These are phyloP conservation scores for maize (Zea mays) DNA, from an alignment of 176 grass and related monocot species.

Conservation along the genomic window DNA sequence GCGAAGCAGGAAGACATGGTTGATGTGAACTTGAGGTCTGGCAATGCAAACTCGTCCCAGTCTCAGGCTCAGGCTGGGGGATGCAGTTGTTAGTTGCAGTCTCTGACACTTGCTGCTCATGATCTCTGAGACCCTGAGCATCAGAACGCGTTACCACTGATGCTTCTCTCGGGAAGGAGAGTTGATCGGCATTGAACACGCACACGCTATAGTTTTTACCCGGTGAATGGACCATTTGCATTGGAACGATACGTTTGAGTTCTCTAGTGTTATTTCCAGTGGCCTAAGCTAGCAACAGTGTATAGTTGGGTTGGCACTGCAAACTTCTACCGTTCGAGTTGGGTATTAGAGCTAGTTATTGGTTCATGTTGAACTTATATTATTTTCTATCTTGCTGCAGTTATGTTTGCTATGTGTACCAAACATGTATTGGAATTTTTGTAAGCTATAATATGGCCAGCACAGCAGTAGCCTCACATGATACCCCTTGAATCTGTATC, in stretches of 20 bases:
- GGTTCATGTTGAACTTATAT: constrained; percentile 44
- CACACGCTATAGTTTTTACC: constrained; percentile 36
- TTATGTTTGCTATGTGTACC: constrained; percentile 43
- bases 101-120: constrained; percentile 27
- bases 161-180: constrained; percentile 42
- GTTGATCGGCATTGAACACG: constrained; percentile 33
- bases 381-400: constrained; percentile 44
- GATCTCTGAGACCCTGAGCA: constrained; percentile 30
- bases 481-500: background rate
- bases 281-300: constrained; percentile 69
- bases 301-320: constrained; percentile 65
- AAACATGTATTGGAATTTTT: constrained; percentile 33
- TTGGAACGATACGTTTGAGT: constrained; percentile 56
- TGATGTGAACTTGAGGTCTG: constrained; percentile 86
- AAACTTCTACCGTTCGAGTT: constrained; percentile 39
- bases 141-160: constrained; percentile 25
- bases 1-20: constrained; percentile 97
- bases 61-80: constrained; percentile 73
- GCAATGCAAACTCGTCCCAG: constrained; percentile 72
- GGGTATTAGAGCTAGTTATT: constrained; percentile 50
- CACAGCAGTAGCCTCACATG: background rate
- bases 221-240: constrained; percentile 45
- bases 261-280: constrained; percentile 44
- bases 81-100: constrained; percentile 72
- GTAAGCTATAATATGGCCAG: background rate